A percentile compares a stretch with the other conserved stretches of the same genome.
Conservation (phyloP, 257 asterid genomes). For the Jacaranda copaia region DNA sequence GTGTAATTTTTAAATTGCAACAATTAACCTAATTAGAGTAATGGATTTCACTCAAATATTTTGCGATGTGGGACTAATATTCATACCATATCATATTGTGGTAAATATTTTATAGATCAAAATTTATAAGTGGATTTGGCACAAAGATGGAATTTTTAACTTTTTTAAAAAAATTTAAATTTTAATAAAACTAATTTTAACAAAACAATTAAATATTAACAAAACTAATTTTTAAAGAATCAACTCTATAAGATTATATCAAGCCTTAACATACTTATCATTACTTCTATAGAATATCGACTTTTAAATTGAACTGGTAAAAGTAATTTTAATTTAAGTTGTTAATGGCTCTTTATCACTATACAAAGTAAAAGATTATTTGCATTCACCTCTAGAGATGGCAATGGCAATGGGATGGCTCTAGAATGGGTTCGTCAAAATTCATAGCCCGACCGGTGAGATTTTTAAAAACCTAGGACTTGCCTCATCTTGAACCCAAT, state of each 20-base stretch:
- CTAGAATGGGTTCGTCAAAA: too few species aligned
- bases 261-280: neutral
- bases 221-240: neutral
- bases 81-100: neutral
- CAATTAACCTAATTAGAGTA: neutral
- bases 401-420: too few species aligned
- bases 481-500: too few species aligned
- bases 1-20: too few species aligned
- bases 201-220: neutral
- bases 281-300: too few species aligned
- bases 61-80: neutral
- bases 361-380: too few species aligned
- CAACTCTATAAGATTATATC: too few species aligned
- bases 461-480: too few species aligned
- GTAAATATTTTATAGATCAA: neutral
- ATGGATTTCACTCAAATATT: neutral
- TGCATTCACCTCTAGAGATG: too few species aligned
- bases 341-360: too few species aligned
- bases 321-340: neutral
- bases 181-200: neutral
- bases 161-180: neutral
- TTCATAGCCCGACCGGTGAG: too few species aligned
- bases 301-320: too few species aligned
- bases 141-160: neutral
- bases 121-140: neutral